These are phyloP conservation scores for Heterobasidion irregulare DNA, from an alignment of 1,284 basidiomycete genomes.

Conservation along the genomic window DNA sequence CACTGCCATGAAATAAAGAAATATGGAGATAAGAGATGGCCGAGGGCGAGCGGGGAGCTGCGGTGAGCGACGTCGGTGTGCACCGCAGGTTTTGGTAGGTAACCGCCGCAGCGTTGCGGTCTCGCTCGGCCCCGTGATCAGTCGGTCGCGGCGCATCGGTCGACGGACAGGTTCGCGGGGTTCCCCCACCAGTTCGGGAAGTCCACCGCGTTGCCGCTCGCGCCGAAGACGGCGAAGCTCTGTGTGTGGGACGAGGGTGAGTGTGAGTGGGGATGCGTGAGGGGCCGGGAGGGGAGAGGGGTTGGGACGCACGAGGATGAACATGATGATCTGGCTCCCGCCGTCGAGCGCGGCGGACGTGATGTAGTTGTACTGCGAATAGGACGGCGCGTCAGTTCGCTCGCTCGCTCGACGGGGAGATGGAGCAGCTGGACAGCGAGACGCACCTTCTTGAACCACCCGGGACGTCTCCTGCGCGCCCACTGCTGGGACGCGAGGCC, in stretches of 20 bases:
- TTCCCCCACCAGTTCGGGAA: constrained; percentile 38
- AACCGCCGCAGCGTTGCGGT: too few relatives aligned
- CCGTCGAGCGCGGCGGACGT: constrained; percentile 37
- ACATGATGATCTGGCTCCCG: constrained; percentile 38
- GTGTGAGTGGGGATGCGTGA: not conserved
- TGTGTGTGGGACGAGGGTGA: constrained; percentile 9
- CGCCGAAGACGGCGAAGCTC: constrained; percentile 65
- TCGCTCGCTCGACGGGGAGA: too few relatives aligned
- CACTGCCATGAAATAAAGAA: too few relatives aligned
- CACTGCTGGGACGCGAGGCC: constrained; percentile 40
- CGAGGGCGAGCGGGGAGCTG: too few relatives aligned
- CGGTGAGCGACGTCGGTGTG: too few relatives aligned
- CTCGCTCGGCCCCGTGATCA: not conserved
- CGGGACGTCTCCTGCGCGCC: constrained; percentile 33
- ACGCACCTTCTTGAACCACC: constrained; percentile 40
- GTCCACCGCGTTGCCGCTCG: constrained; percentile 46
- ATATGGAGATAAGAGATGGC: too few relatives aligned
- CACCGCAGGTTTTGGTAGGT: too few relatives aligned
- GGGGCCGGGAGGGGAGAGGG: not conserved
- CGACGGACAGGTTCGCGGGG: constrained; percentile 24
- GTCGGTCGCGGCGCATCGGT: constrained; percentile 10
- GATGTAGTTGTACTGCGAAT: constrained; percentile 33
- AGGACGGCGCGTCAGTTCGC: not conserved
- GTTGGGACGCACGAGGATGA: constrained; percentile 26
- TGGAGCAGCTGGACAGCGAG: not conserved